Evolutionary conservation across 805 yeast species (phyloP).

Genomic region (Naumovozyma castellii): DNA sequence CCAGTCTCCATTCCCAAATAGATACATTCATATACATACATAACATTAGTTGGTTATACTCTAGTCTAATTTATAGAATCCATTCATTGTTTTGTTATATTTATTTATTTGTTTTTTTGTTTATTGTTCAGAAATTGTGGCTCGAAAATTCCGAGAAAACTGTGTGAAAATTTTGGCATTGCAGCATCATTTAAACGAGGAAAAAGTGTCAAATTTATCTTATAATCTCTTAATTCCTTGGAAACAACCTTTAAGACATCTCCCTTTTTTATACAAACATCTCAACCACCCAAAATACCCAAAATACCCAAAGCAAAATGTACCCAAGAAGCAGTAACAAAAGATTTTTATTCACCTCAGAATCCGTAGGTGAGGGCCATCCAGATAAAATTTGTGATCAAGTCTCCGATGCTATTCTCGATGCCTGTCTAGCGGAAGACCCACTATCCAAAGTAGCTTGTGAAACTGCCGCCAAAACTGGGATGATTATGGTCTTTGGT

Average conservation of each 20-base stretch:
- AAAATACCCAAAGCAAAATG: too few relatives aligned
- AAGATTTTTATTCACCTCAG: constrained; percentile 61
- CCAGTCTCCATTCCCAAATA: constrained; percentile 1
- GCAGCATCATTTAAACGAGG: too few relatives aligned
- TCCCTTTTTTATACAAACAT: too few relatives aligned
- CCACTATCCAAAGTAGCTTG: constrained; percentile 98
- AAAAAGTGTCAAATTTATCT: too few relatives aligned
- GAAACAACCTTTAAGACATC: too few relatives aligned
- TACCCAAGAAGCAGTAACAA: neutral
- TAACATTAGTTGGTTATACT: too few relatives aligned
- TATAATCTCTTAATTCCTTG: too few relatives aligned
- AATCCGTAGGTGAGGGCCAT: constrained; percentile 91
- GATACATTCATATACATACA: neutral
- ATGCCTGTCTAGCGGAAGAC: constrained; percentile 91
- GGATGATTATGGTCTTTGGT: constrained; percentile 99
- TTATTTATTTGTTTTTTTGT: too few relatives aligned
- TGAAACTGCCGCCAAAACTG: constrained; percentile 98
- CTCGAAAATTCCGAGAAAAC: neutral
- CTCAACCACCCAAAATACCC: too few relatives aligned
- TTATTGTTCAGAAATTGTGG: neutral
- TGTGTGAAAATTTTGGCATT: too few relatives aligned
- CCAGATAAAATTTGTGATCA: constrained; percentile 97
- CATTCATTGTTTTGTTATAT: too few relatives aligned
- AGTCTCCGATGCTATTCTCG: constrained; percentile 95
- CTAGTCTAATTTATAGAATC: too few relatives aligned